Evolutionary conservation across 257 asterid species (phyloP).

Genomic region (Mitragyna speciosa): DNA sequence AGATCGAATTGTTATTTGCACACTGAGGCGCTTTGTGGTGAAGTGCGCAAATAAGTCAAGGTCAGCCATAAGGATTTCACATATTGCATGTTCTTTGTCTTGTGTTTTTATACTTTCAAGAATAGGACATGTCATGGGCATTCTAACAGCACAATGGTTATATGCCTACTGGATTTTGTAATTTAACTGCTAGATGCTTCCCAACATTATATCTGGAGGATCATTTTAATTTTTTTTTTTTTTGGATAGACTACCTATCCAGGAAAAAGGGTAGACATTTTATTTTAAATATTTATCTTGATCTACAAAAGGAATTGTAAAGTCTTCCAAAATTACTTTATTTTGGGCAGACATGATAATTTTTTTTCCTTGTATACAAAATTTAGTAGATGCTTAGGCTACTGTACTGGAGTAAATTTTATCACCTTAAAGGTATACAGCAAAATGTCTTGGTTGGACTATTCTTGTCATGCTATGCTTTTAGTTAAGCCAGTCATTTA

Average conservation of each 20-base stretch:
- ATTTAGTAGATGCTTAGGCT: not conserved
- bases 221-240: not conserved
- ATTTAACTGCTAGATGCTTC: not conserved
- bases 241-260: not conserved
- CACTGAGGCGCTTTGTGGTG: conserved; percentile 61
- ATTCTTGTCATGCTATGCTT: too few species aligned
- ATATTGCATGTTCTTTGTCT: not conserved
- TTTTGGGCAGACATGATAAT: not conserved
- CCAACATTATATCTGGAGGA: not conserved
- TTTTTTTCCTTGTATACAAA: not conserved
- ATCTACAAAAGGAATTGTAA: not conserved
- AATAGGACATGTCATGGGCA: not conserved
- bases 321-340: not conserved
- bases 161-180: not conserved
- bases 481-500: too few species aligned
- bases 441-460: too few species aligned
- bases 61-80: conserved; percentile 31
- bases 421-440: not conserved
- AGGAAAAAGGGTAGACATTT: not conserved
- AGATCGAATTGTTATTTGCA: conserved; percentile 64
- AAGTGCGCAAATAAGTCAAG: conserved; percentile 68
- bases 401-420: not conserved
- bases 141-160: not conserved
- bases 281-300: not conserved
- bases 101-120: not conserved